Conservation (phyloP, 129 eudicot genomes). For the Chrysanthemum makinoi region DNA sequence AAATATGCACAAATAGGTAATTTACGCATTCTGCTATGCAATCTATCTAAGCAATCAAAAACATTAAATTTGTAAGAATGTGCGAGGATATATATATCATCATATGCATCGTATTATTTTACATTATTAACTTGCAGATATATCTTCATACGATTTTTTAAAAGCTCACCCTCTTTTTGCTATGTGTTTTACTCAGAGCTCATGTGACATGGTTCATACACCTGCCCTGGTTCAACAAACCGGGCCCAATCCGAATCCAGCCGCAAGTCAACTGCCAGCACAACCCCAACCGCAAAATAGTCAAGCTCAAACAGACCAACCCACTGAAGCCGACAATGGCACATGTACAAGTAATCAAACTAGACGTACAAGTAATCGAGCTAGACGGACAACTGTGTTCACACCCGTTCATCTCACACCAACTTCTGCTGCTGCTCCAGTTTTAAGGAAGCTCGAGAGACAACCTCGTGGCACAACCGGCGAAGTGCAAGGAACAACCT, state of each 20-base stretch:
- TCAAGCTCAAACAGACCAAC: neutral
- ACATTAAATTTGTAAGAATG: too few species aligned
- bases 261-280: neutral
- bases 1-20: too few species aligned
- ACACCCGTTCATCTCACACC: conserved; percentile 10
- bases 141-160: neutral
- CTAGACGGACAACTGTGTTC: conserved; percentile 7
- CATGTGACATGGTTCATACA: neutral
- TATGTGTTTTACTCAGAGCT: conserved; percentile 1
- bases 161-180: neutral
- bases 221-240: neutral
- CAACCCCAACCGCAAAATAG: neutral
- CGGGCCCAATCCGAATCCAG: neutral
- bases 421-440: conserved; percentile 2
- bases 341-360: neutral
- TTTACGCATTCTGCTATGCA: too few species aligned
- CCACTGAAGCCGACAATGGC: neutral
- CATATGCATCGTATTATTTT: neutral
- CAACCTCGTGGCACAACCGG: neutral
- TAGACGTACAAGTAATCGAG: neutral
- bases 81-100: too few species aligned
- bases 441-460: conserved; percentile 1
- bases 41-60: too few species aligned
- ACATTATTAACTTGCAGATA: neutral
- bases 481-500: conserved; percentile 17